Conservation (phyloP, 1,284 basidiomycete species). For the Puccinia novopanici region DNA sequence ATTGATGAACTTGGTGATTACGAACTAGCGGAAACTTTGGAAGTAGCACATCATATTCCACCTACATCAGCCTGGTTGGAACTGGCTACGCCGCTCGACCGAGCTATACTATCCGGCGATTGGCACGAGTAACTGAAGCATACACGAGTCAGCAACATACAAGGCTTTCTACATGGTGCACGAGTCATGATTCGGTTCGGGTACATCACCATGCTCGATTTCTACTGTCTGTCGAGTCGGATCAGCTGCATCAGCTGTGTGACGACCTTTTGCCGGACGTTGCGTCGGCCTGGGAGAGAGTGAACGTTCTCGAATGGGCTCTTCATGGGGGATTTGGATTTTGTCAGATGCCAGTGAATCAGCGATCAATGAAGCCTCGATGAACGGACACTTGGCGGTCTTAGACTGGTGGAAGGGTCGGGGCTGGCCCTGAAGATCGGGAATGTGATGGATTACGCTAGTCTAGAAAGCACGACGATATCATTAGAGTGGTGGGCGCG, state of each 20-base stretch:
- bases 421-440: slow-evolving; percentile 72
- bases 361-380: slow-evolving; percentile 52
- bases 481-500: slow-evolving; percentile 74
- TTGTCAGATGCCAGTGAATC: slow-evolving; percentile 43
- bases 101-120: slow-evolving; percentile 70
- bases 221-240: slow-evolving; percentile 67
- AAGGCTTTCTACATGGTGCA: slow-evolving; percentile 70
- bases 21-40: slow-evolving; percentile 74
- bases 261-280: slow-evolving; percentile 56
- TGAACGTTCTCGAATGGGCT: slow-evolving; percentile 64
- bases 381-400: slow-evolving; percentile 65
- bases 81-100: slow-evolving; percentile 69
- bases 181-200: slow-evolving; percentile 70
- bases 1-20: slow-evolving; percentile 75
- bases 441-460: slow-evolving; percentile 76
- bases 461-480: slow-evolving; percentile 65
- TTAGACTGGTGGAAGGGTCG: slow-evolving; percentile 75
- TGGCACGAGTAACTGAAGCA: slow-evolving; percentile 63
- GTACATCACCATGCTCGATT: slow-evolving; percentile 73
- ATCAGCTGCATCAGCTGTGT: slow-evolving; percentile 53
- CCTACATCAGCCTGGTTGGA: slow-evolving; percentile 69
- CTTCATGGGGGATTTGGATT: slow-evolving; percentile 55
- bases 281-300: slow-evolving; percentile 56
- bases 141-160: slow-evolving; percentile 62
- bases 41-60: slow-evolving; percentile 69